These are phyloP conservation scores for Thalassiosira mediterranea DNA, from an alignment of 352 stramenopile genomes.

Conservation along the genomic window DNA sequence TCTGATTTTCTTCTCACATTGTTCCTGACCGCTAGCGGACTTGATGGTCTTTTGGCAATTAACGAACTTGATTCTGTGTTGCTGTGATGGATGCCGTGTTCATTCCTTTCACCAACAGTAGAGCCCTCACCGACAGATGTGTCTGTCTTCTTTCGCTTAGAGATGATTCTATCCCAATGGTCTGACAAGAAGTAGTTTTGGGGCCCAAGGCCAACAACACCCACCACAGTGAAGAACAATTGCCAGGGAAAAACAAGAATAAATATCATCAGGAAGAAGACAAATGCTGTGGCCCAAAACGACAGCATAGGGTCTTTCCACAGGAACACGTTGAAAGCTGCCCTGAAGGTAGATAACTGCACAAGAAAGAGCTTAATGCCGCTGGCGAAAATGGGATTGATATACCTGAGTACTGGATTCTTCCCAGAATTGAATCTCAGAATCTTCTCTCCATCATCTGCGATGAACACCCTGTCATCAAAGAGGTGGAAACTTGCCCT, in stretches of 20 bases:
- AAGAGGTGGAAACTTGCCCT: constrained; percentile 22
- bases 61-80: too few species aligned
- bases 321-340: constrained; percentile 61
- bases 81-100: too few species aligned
- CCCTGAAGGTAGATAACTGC: constrained; percentile 47
- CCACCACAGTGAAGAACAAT: constrained; percentile 62
- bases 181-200: constrained; percentile 47
- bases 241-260: constrained; percentile 70
- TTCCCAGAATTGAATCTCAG: constrained; percentile 11
- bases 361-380: constrained; percentile 65
- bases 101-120: constrained; percentile 9
- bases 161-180: constrained; percentile 8
- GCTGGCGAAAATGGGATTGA: constrained; percentile 58
- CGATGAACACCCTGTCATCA: constrained; percentile 27
- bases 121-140: neutral
- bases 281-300: constrained; percentile 59
- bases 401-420: constrained; percentile 61
- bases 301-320: constrained; percentile 75
- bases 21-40: constrained; percentile 24
- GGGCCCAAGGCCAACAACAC: constrained; percentile 58
- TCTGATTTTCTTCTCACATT: constrained; percentile 14
- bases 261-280: constrained; percentile 30
- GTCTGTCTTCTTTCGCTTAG: neutral
- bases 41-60: too few species aligned
- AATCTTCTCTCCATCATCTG: constrained; percentile 16